phyloP scores from a whole-genome alignment of 768 basidiomycete genomes.

The Suillus weaverae region DNA sequence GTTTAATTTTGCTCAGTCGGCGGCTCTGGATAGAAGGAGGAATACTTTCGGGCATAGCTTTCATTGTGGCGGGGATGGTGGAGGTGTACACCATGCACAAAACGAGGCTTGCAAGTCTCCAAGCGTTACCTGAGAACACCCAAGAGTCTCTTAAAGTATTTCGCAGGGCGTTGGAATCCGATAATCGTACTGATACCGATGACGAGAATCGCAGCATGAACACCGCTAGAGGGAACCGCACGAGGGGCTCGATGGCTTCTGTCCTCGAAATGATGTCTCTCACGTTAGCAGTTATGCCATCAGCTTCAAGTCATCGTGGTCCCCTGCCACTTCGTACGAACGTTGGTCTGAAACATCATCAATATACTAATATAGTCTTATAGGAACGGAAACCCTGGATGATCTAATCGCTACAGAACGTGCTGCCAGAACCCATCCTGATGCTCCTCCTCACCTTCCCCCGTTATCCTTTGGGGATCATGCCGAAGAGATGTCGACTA shows the following conservation, averaged over 20 bases:
- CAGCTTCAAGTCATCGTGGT: slow-evolving; percentile 52
- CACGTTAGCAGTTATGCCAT: slow-evolving; percentile 73
- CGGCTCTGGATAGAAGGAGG: slow-evolving; percentile 73
- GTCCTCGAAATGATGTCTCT: slow-evolving; percentile 85
- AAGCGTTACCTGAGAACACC: slow-evolving; percentile 55
- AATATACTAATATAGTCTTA: slow-evolving; percentile 11
- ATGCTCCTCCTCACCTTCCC: slow-evolving; percentile 73
- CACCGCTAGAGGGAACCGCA: slow-evolving; percentile 33
- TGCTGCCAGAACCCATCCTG: slow-evolving; percentile 74
- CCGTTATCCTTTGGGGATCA: slow-evolving; percentile 71
- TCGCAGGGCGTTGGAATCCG: slow-evolving; percentile 42
- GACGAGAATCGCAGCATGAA: slow-evolving; percentile 54
- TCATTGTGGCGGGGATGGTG: slow-evolving; percentile 55
- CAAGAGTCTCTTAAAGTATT: slow-evolving; percentile 60
- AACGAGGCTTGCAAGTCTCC: slow-evolving; percentile 47
- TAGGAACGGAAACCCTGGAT: slow-evolving; percentile 77
- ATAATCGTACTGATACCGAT: slow-evolving; percentile 37
- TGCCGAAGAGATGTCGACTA: slow-evolving; percentile 72
- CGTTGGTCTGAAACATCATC: neutral
- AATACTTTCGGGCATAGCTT: slow-evolving; percentile 55
- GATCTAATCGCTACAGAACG: slow-evolving; percentile 78
- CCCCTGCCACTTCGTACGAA: slow-evolving; percentile 68
- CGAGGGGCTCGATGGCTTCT: slow-evolving; percentile 74
- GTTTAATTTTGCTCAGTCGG: slow-evolving; percentile 68
- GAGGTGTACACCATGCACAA: slow-evolving; percentile 58